Conservation (phyloP, 148 eudicot species). For the Silene conica region DNA sequence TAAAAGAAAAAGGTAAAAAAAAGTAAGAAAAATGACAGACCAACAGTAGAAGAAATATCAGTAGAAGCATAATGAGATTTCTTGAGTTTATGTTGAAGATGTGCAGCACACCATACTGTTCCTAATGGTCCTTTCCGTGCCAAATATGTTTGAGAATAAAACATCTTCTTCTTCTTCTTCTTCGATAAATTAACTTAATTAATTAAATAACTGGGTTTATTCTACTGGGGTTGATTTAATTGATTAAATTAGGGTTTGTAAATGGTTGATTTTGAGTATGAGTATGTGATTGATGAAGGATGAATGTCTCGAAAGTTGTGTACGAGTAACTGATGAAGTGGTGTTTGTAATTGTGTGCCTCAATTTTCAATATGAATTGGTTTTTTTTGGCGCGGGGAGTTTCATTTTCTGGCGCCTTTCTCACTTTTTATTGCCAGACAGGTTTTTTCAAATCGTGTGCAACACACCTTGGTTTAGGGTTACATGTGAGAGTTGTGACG, state of each 20-base stretch:
- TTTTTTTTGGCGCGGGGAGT: neutral
- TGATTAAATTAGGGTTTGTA: neutral
- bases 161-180: constrained; percentile 24
- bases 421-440: neutral
- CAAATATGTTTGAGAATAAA: constrained; percentile 44
- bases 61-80: constrained; percentile 68
- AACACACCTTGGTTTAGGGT: too few relatives aligned
- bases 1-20: too few relatives aligned
- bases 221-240: too few relatives aligned
- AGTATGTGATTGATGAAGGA: neutral
- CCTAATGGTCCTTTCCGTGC: constrained; percentile 41
- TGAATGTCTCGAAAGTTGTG: neutral
- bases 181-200: neutral
- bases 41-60: constrained; percentile 67
- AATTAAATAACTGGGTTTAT: neutral
- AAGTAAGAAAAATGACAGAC: constrained; percentile 29
- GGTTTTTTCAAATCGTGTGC: neutral
- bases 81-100: constrained; percentile 70
- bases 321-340: too few relatives aligned
- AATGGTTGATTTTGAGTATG: neutral
- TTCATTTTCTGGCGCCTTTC: neutral
- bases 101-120: constrained; percentile 57
- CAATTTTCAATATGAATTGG: too few relatives aligned
- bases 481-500: too few relatives aligned
- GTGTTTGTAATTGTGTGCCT: too few relatives aligned